Percentiles rank a stretch among this genome's conserved stretches.
These are phyloP conservation scores for Nepenthes mirabilis DNA, from an alignment of 148 eudicot genomes.

Conservation along the genomic window DNA sequence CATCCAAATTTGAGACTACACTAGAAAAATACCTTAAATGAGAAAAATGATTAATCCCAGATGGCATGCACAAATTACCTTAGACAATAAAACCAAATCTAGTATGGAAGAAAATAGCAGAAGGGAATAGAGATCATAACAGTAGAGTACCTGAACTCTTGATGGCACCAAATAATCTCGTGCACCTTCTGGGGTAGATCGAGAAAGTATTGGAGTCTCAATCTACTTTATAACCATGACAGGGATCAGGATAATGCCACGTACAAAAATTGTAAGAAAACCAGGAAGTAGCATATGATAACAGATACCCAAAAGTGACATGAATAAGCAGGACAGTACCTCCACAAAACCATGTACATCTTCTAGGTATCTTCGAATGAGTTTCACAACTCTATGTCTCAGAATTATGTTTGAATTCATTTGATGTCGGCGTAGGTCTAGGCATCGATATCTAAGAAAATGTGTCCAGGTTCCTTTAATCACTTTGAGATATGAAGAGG, in stretches of 20 bases:
- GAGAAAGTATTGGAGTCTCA: constrained; percentile 96
- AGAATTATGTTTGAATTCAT: constrained; percentile 66
- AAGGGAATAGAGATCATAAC: constrained; percentile 2
- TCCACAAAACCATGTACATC: constrained; percentile 85
- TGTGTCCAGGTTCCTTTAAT: constrained; percentile 3
- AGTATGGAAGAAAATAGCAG: neutral
- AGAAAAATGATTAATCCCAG: too few species aligned
- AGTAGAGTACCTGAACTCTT: constrained; percentile 73
- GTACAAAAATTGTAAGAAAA: neutral
- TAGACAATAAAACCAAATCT: neutral
- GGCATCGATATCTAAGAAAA: constrained; percentile 70
- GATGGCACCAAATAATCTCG: constrained; percentile 98
- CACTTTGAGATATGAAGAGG: neutral
- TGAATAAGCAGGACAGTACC: constrained; percentile 27
- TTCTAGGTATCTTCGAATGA: constrained; percentile 79
- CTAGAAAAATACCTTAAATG: too few species aligned
- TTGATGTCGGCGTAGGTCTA: constrained; percentile 76
- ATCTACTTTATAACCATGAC: constrained; percentile 80
- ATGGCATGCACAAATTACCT: neutral
- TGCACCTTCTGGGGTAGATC: constrained; percentile 99
- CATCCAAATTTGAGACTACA: too few species aligned
- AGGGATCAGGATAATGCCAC: constrained; percentile 28
- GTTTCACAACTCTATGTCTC: constrained; percentile 72
- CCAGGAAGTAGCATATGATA: constrained; percentile 1
- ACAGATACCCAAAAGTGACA: constrained; percentile 2